Evolutionary conservation across 192 early-diverging fungal species (phyloP).

Genomic region (Coemansia sp.): DNA sequence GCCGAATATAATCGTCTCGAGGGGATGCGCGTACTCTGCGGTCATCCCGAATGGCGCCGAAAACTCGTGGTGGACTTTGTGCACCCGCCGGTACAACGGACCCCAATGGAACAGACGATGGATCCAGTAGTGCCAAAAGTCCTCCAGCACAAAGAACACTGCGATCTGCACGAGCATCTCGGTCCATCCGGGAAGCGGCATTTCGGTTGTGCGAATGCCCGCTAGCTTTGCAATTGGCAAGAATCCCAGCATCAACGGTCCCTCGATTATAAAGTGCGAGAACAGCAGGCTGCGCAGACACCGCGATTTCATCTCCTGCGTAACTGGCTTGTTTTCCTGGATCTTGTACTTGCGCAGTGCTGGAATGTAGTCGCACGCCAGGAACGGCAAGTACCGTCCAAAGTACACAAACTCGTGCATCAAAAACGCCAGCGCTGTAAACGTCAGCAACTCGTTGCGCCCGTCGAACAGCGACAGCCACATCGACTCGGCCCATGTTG

Average conservation of each 20-base stretch:
- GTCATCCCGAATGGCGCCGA: conserved; percentile 84
- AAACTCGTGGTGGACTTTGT: conserved; percentile 95
- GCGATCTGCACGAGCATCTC: conserved; percentile 65
- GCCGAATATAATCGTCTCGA: conserved; percentile 83
- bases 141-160: conserved; percentile 82
- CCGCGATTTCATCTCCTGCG: conserved; percentile 66
- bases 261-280: conserved; percentile 77
- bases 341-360: conserved; percentile 86
- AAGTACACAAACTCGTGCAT: conserved; percentile 93
- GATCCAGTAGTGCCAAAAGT: conserved; percentile 88
- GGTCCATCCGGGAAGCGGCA: conserved; percentile 79
- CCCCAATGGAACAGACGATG: conserved; percentile 89
- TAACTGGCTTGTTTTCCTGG: conserved; percentile 71
- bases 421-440: conserved; percentile 72
- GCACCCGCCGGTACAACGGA: conserved; percentile 83
- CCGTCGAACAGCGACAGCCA: conserved; percentile 69
- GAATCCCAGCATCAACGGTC: conserved; percentile 87
- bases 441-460: conserved; percentile 69
- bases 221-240: conserved; percentile 77
- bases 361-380: conserved; percentile 82
- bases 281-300: conserved; percentile 71
- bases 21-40: conserved; percentile 88
- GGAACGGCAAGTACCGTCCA: conserved; percentile 86
- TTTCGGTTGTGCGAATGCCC: conserved; percentile 80
- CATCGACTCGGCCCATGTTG: conserved; percentile 55